Evolutionary conservation across 2,329 filamentous ascomycete genomes (phyloP).

Genomic region (Colletotrichum tropicale): DNA sequence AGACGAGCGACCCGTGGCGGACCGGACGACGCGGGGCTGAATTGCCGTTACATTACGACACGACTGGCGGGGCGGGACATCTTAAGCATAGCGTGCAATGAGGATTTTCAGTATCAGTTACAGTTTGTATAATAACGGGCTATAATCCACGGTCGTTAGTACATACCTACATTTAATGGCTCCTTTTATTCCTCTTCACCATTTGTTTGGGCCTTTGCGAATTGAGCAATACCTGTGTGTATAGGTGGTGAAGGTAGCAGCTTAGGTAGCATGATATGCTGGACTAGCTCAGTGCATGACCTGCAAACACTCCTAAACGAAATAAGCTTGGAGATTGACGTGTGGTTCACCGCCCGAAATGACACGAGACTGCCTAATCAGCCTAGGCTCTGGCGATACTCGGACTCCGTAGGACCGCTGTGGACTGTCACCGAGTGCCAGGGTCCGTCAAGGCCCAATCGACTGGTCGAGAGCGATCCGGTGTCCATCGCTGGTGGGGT

Average conservation of each 20-base stretch:
- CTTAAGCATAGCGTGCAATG: slow-evolving; percentile 33
- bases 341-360: not conserved
- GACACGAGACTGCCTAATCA: not conserved
- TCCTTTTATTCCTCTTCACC: not conserved
- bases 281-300: not conserved
- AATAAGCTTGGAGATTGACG: not conserved
- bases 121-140: slow-evolving; percentile 25
- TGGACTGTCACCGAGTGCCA: not conserved
- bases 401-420: not conserved
- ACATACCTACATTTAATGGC: slow-evolving; percentile 22
- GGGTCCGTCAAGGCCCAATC: not conserved
- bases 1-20: slow-evolving; percentile 17
- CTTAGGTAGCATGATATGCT: not conserved
- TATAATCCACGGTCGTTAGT: slow-evolving; percentile 24
- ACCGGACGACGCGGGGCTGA: slow-evolving; percentile 5
- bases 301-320: not conserved
- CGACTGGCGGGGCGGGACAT: slow-evolving; percentile 23
- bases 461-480: not conserved
- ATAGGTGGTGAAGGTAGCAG: not conserved
- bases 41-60: slow-evolving; percentile 18
- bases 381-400: not conserved
- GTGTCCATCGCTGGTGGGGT: not conserved
- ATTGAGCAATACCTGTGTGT: not conserved
- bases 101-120: slow-evolving; percentile 27
- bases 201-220: not conserved